These are phyloP conservation scores for Scortechinia acanthostroma DNA, from an alignment of 2,329 filamentous ascomycete genomes.

Conservation along the genomic window DNA sequence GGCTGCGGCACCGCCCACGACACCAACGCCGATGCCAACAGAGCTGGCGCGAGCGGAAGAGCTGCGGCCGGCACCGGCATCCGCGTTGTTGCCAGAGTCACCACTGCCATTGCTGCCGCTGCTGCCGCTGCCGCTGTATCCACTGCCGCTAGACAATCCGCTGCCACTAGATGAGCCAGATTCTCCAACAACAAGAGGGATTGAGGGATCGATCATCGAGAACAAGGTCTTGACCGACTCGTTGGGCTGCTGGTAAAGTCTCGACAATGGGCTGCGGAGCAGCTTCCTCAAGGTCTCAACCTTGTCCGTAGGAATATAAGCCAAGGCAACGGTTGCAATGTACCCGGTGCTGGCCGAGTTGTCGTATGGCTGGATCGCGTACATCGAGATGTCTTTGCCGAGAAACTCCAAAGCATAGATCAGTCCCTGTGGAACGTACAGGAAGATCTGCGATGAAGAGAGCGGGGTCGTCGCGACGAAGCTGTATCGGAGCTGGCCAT, in stretches of 20 bases:
- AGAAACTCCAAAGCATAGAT: constrained; percentile 31
- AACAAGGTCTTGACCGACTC: constrained; percentile 48
- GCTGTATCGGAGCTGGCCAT: neutral
- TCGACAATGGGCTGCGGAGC: constrained; percentile 46
- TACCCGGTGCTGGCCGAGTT: constrained; percentile 47
- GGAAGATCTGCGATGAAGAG: constrained; percentile 2
- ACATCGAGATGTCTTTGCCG: constrained; percentile 39
- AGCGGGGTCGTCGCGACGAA: neutral
- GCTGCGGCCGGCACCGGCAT: constrained; percentile 16
- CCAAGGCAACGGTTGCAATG: constrained; percentile 59
- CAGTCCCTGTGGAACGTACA: neutral
- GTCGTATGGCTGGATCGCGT: constrained; percentile 54
- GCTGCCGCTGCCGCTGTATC: constrained; percentile 7
- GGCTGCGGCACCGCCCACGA: constrained; percentile 58
- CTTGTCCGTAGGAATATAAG: constrained; percentile 54
- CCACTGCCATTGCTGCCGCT: constrained; percentile 14
- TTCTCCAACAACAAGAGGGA: constrained; percentile 37
- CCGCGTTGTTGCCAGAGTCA: constrained; percentile 18
- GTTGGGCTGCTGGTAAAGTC: constrained; percentile 50
- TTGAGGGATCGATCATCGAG: constrained; percentile 57
- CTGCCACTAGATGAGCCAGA: constrained; percentile 22
- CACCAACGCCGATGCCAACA: constrained; percentile 46
- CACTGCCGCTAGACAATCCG: constrained; percentile 16
- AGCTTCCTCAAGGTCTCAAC: constrained; percentile 45
- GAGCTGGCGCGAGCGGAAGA: constrained; percentile 37